Evolutionary conservation across 192 early-diverging fungal species (phyloP), one percentile per base, ranked within the genome.

Genomic region (Nowakowskiella sp.): DNA sequence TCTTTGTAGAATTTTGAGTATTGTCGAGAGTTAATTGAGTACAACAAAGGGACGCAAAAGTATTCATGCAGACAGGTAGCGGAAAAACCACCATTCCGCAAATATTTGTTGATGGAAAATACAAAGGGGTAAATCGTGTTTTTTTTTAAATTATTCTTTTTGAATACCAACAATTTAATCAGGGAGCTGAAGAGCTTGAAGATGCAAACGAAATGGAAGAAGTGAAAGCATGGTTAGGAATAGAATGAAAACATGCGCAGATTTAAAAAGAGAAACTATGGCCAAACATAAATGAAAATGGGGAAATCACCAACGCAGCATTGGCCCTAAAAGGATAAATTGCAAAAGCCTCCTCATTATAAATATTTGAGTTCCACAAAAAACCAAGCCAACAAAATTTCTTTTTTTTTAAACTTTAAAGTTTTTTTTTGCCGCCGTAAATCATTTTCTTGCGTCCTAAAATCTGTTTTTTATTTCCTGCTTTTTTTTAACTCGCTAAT

Each of bases 101-200:
- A 39, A 73, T 73, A 13, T 68, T 73, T 56, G 65, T 67, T 9
- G 60, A 73, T 44, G 71, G 71, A 46, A 63, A 69, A 25, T 73
- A 58, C 55, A 70, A 63, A 59, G 70, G 70, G 54, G 60, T 62
- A 48, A 8, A 31, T 49, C n/a, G n/a, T n/a, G n/a, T 5, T 29
- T 28, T 31, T 2, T 1, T 19, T 28, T 9, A 53, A 1, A 4
- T 31, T 24, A 13, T 10, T 23, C 44, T 43, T 9, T 9, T 53
- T 39, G 13, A 39, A 19, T 13, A 19, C 19, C 19, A 39, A 13
- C 13, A 47, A 24, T 4, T 34, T 7, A 4, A 25, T 30, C 31
- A 4, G 53, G 53, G 44, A 43, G 49, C 29, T n/a, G 63, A 61
- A 16, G 52, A 68, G 27, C 53, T 69, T 26, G 71, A 73, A 27